Percentiles rank a stretch among this genome's conserved stretches.
phyloP scores from a whole-genome alignment of 2,329 filamentous ascomycete genomes.

The Alternaria sp. region DNA sequence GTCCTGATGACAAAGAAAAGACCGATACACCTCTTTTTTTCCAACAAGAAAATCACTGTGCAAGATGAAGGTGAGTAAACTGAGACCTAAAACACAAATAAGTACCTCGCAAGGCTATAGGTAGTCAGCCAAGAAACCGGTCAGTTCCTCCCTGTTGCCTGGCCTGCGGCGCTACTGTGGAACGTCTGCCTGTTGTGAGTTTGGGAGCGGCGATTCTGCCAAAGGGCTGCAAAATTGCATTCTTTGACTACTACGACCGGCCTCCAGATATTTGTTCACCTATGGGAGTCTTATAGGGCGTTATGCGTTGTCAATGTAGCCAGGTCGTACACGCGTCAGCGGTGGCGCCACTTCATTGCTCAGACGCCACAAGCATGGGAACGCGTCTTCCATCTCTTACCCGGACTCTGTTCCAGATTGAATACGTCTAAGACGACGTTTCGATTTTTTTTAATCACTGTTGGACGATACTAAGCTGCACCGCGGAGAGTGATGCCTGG shows the following conservation, averaged over 20 bases:
- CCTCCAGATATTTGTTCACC: background rate
- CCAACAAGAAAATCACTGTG: background rate
- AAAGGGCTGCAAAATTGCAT: background rate
- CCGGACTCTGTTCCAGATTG: background rate
- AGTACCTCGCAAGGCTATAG: constrained; percentile 6
- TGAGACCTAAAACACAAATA: background rate
- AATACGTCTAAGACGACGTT: background rate
- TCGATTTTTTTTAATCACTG: background rate
- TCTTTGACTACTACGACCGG: background rate
- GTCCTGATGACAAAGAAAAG: background rate
- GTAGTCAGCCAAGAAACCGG: constrained; percentile 9
- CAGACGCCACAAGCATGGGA: background rate
- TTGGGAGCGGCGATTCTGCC: background rate
- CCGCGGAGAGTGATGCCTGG: constrained; percentile 4
- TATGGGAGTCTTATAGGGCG: background rate
- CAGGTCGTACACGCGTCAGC: constrained; percentile 5
- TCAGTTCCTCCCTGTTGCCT: constrained; percentile 23
- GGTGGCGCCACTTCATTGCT: constrained; percentile 1
- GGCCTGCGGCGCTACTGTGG: background rate
- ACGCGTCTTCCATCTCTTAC: background rate
- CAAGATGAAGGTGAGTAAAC: background rate
- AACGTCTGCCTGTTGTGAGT: constrained; percentile 12
- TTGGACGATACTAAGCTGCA: no score
- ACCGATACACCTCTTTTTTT: background rate
- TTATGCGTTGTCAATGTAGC: constrained; percentile 8